These are phyloP conservation scores for Chenopodium suecicum DNA, from an alignment of 148 eudicot species.

Conservation along the genomic window DNA sequence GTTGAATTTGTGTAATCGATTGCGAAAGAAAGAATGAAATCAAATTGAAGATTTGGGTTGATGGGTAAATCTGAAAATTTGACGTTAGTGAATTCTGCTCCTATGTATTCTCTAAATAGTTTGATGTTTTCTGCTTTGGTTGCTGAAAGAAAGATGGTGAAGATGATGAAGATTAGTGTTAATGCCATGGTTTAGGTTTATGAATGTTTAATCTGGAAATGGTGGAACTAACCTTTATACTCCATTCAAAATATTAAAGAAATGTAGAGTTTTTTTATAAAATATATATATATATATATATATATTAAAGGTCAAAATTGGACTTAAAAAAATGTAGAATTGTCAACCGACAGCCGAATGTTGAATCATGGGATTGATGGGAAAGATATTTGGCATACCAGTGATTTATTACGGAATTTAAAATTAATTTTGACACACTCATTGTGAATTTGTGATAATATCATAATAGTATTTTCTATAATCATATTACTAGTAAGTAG, in stretches of 20 bases:
- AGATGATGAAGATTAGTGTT: slow-evolving; percentile 30
- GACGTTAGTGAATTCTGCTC: slow-evolving; percentile 48
- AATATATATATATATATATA: no score
- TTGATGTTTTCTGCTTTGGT: slow-evolving; percentile 36
- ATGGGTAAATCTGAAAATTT: slow-evolving; percentile 52
- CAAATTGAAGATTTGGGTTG: slow-evolving; percentile 46
- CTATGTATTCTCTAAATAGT: slow-evolving; percentile 58
- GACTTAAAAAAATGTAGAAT: background rate
- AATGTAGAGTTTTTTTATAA: no score
- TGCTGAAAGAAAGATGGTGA: slow-evolving; percentile 11
- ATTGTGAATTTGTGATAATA: no score
- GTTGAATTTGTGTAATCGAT: slow-evolving; percentile 55
- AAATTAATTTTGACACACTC: no score
- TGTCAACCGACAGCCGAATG: no score
- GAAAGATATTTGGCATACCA: no score
- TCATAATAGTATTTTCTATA: no score
- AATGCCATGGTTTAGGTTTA: background rate
- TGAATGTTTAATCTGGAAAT: background rate
- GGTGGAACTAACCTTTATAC: background rate
- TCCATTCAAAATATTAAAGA: no score
- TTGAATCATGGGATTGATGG: no score
- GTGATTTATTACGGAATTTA: no score
- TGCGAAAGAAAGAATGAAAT: slow-evolving; percentile 58
- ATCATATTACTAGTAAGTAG: no score
- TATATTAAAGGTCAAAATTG: background rate